Evolutionary conservation across 2,329 filamentous ascomycete species (phyloP), one percentile per base, ranked within the genome.

Genomic region (Aspergillus unguis): DNA sequence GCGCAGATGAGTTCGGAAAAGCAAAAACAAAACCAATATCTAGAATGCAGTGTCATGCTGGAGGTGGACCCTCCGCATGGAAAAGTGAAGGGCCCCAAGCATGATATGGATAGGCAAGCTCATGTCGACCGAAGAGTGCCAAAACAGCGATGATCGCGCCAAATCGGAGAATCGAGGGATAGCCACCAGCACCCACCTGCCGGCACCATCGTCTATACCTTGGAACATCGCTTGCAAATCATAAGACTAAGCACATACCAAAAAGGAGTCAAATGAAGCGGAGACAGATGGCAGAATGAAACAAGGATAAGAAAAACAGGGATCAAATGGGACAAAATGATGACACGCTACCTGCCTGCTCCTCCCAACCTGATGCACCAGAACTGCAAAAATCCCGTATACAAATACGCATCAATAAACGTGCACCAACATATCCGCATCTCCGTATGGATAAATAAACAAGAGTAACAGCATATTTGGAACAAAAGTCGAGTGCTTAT

Each of bases 321-420:
- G 50, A 60, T 59, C 53, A 60, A 62, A 63, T 58, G 61, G 57
- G 62, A 58, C 56, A 58, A 71, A 71, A 65, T 68, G 64, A 69
- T 62, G 62, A 70, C 69, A 68, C 68, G 68, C 69, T 70, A 66
- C 69, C 67, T 62, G 68, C 70, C 70, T 68, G 70, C 70, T 72
- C 70, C 70, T 70, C 67, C 68, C 69, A 68, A 71, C 69, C 67
- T 58, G 65, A 72, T 72, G 70, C 70, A 72, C 70, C 70, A 64
- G 62, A 71, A 71, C 67, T 65, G 66, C 67, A 68, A 60, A 70
- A 49, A 71, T 69, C 67, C 70, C 70, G 69, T 71, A 70, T 71
- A 71, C 68, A 72, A 72, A 71, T 64, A 65, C 67, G 66, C 65
- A 68, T 65, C 65, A 69, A 69, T 67, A 59, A 68, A 64, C 68